Evolutionary conservation across 2,329 filamentous ascomycete species (phyloP), one percentile per base, ranked within the genome.

Genomic region (Escovopsis weberi): DNA sequence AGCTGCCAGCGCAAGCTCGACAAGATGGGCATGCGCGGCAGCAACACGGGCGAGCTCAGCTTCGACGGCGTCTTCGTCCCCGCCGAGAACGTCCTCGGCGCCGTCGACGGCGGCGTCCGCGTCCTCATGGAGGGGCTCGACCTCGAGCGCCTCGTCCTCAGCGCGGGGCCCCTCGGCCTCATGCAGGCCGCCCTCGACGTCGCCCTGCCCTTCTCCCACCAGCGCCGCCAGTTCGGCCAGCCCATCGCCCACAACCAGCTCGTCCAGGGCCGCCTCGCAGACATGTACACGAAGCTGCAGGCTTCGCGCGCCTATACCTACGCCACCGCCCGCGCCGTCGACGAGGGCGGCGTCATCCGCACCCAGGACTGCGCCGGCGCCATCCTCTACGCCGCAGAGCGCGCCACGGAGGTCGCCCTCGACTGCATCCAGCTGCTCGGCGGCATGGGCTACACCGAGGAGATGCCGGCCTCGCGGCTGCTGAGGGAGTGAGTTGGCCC

Each of bases 71-170:
- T 95, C 45, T 94, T 95, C 57, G 86, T 96, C 6, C 87, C 91
- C 4, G 66, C 69, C 8, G 81, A 82, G 54, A 85, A 94, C 59
- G 64, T 95, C 1, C 74, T 98, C 1, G 91, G 91, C 28, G 62
- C 74, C 34, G 57, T 94, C 45, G 83, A 94, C 66, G 77, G 74
- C 41, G 91, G 91, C 48, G 88, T 94, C 26, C 78, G 77, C 48
- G 89, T 98, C 4, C 70, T 98, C 32, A 96, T 98, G 91, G 85
- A 94, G 58, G 91, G 91, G 2, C 73, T 98, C 4, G 91, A 98
- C 58, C 75, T 98, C 32, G 91, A 98, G 64, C 76, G 91, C 11
- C 74, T 98, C 3, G 89, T 98, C 1, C 76, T 98, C 39, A 88
- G 82, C 53, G 85, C 89, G 15, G 91, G 91, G 0, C 88, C 91